Base-by-base conservation (phyloP, 2,329 filamentous ascomycete genomes). In the Dactylellina haptotyla region DNA sequence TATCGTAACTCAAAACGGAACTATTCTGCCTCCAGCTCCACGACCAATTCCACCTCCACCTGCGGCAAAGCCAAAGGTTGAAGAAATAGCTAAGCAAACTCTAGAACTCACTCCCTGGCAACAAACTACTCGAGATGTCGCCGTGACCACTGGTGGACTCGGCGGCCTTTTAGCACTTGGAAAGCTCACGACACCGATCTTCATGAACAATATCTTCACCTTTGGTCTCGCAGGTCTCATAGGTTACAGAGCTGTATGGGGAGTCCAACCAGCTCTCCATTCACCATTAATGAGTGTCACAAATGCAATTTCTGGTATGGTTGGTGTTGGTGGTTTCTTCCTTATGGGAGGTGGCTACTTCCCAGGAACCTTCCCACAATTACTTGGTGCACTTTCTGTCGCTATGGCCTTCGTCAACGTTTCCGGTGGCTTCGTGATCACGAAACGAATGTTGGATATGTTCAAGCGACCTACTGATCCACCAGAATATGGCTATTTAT, bases 401-500 rank as follows among this genome's bases (percentile, higher is more conserved):
- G 83, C 95, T 3, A 83, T 97, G 18, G 92, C 92, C 0, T 96
- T 95, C 79, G 90, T 96, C 75, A 96, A 96, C 76, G 88, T 97
- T 1, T 89, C 90, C 0, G 93, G 93, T 67, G 93, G 93, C 0
- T 97, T 97, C 74, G 90, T 96, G 45, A 92, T 97, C 71, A 96
- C 92, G 2, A 96, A 96, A 82, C 86, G 93, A 75, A 97, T 97
- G 93, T 84, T 97, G 45, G 92, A 96, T 80, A 94, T 94, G 91
- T 94, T 94, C 80, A 90, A 90, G 79, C 86, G 88, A 10, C 89
- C 91, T 25, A 95, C 91, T 3, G 93, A 96, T 77, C 93, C 92
- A 30, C 88, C 90, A 0, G 93, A 97, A 80, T 96, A 94, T 76
- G 90, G 91, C 0, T 96, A 91, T 90, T 83, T 96, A 0, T 96